Base-by-base conservation (phyloP, 768 basidiomycete genomes). In the Vararia minispora region DNA sequence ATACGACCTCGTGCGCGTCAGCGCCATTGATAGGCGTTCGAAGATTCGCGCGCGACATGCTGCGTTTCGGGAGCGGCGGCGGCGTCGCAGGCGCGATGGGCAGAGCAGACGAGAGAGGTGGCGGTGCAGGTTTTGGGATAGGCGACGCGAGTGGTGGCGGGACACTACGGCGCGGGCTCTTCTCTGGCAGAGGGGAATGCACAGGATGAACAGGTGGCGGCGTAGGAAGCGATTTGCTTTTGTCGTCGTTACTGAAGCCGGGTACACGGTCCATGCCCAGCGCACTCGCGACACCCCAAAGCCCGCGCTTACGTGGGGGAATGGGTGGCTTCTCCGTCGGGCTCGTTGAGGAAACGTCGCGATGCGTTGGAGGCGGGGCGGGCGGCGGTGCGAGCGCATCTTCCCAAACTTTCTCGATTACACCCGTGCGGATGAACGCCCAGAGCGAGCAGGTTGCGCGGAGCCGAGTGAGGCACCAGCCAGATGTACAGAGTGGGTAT, bases 391-490 rank as follows among this genome's bases (percentile, higher is more conserved):
- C 46, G 1, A 69, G 62, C 40, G 80, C 85, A 45, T 92, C 90
- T 40, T 88, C 82, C 91, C 91, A 95, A 5, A 94, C 64, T 48
- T 79, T 81, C 42, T 90, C 87, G 14, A 94, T 66, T 38, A 95
- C 65, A 8, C 82, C 75, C 0, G 74, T 77, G 17, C 88, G 74
- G 35, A 94, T 77, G 51, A 86, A 94, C 13, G 82, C 75, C 89
- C 90, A 95, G 11, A 94, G 62, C 4, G 79, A 81, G 57, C 89
- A 92, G n/a, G 90, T 88, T 26, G 80, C 69, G 10, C 90, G 75
- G 14, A 95, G 65, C 6, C 91, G 74, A 5, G 71, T 62, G 12
- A 94, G 65, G 55, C 90, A 94, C 80, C 89, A 94, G n/a, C 84
- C 79, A 13, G 72, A 74, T 9, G 71, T 63, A 51, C 90, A 95